A percentile compares a stretch with the other conserved stretches of the same genome.
phyloP scores from a whole-genome alignment of 2,329 filamentous ascomycete genomes.

The Curvularia hawaiiensis region DNA sequence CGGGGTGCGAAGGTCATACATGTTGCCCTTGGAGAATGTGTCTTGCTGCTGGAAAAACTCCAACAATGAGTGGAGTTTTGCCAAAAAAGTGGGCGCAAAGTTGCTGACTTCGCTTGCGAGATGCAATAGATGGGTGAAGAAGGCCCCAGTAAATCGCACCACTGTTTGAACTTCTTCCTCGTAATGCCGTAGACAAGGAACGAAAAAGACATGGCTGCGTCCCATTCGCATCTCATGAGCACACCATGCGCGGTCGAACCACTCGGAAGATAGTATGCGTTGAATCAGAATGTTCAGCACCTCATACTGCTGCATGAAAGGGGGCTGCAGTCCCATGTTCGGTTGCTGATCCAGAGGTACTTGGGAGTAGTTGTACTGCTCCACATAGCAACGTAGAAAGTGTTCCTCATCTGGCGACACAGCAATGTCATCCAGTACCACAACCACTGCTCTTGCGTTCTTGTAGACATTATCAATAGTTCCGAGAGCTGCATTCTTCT shows the following conservation, averaged over 20 bases:
- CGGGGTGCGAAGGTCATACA: slow-evolving; percentile 21
- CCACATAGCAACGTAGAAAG: slow-evolving; percentile 47
- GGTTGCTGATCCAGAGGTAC: slow-evolving; percentile 30
- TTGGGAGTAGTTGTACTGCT: slow-evolving; percentile 42
- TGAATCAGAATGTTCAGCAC: slow-evolving; percentile 36
- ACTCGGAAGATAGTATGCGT: slow-evolving; percentile 49
- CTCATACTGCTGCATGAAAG: slow-evolving; percentile 37
- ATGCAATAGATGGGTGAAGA: slow-evolving; percentile 49
- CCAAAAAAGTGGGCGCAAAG: slow-evolving; percentile 16
- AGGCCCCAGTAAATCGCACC: slow-evolving; percentile 49
- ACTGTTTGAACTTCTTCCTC: slow-evolving; percentile 32
- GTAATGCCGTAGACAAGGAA: slow-evolving; percentile 41
- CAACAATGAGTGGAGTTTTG: slow-evolving; percentile 29
- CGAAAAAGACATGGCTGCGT: slow-evolving; percentile 49
- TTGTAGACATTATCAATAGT: slow-evolving; percentile 52
- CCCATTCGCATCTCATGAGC: slow-evolving; percentile 52
- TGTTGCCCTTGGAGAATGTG: slow-evolving; percentile 7
- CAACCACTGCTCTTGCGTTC: slow-evolving; percentile 49
- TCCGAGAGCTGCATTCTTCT: slow-evolving; percentile 48
- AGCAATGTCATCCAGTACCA: slow-evolving; percentile 51
- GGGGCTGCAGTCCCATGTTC: slow-evolving; percentile 32
- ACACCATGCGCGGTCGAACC: slow-evolving; percentile 54
- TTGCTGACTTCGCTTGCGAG: slow-evolving; percentile 37
- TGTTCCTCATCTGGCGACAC: slow-evolving; percentile 42
- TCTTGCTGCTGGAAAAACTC: slow-evolving; percentile 24